Conservation (phyloP, 2,329 filamentous ascomycete genomes). For the Clonostachys rhizophaga region DNA sequence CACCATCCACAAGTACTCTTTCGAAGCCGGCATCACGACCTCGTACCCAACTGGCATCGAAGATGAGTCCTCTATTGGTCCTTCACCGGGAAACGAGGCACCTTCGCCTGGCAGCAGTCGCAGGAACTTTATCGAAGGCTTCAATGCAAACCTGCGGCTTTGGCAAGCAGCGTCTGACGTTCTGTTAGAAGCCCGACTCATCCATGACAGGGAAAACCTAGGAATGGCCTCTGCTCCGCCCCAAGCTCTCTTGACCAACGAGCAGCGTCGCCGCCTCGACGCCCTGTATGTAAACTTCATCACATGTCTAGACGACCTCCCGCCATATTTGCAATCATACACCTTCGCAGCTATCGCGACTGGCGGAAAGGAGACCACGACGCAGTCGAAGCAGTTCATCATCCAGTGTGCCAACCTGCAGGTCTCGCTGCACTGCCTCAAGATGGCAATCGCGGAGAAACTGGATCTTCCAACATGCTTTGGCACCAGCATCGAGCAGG, state of each 20-base stretch:
- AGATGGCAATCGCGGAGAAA: constrained; percentile 31
- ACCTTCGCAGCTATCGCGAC: constrained; percentile 9
- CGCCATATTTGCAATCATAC: constrained; percentile 24
- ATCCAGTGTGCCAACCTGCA: constrained; percentile 35
- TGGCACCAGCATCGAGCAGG: constrained; percentile 19
- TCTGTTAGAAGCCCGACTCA: constrained; percentile 24
- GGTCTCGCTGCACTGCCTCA: constrained; percentile 30
- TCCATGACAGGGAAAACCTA: constrained; percentile 15
- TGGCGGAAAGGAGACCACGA: constrained; percentile 8
- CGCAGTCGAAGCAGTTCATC: constrained; percentile 20
- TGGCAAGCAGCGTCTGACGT: constrained; percentile 34
- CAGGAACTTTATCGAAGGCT: constrained; percentile 26
- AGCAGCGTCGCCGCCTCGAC: constrained; percentile 23
- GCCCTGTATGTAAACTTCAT: constrained; percentile 30
- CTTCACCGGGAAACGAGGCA: constrained; percentile 6
- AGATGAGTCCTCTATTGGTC: constrained; percentile 9
- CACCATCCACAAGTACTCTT: constrained; percentile 35
- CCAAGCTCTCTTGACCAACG: constrained; percentile 6
- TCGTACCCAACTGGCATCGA: constrained; percentile 23
- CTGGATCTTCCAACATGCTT: constrained; percentile 24
- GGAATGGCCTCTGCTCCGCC: background rate
- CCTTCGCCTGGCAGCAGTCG: constrained; percentile 8
- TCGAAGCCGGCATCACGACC: constrained; percentile 37
- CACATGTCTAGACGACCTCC: constrained; percentile 31
- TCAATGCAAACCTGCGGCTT: constrained; percentile 32